Base-by-base conservation (phyloP, 192 early-diverging fungal genomes). In the Backusella circina region DNA sequence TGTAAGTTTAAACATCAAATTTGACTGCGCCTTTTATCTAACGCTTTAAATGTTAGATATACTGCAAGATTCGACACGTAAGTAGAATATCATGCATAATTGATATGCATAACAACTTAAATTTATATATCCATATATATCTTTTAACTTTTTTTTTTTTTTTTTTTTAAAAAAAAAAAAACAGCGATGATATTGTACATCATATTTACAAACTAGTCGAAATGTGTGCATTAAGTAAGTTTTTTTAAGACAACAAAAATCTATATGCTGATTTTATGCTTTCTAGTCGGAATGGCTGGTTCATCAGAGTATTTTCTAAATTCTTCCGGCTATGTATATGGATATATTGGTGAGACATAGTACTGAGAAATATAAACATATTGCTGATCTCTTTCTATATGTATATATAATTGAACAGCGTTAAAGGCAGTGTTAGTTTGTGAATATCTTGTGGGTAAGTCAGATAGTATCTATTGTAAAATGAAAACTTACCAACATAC, bases 371-470 rank as follows among this genome's bases (percentile, higher is more conserved):
- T 28, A 9, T 10, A 61, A 13, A 23, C 1, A 28, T 0, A 23
- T 26, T 54, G n/a, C 8, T 54, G 21, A 23, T 2, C 1, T 54
- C 6, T 23, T 9, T 54, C 28, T 28, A 28, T 51, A 51, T 37
- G 7, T 23, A 23, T 61, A 0, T 26, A 61, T 61, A n/a, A 18
- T 1, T 54, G 9, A 13, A 28, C 54, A 61, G 79, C 80, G 13
- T 65, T 86, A 39, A 86, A 86, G 57, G 83, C 47, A 28, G 77
- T 86, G 9, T 61, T 86, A 2, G 83, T 67, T 10, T 72, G 84
- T 38, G 85, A 86, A 82, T 86, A 86, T 30, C 37, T 73, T 10
- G 82, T 84, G 44, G 84, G 84, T 86, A 76, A 77, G 65, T 33
- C 23, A 28, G 12, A 28, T n/a, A 54, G 15, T 4, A 41, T 41